Conservation (phyloP, 2,329 filamentous ascomycete genomes). For the Ceratocystis variospora region DNA sequence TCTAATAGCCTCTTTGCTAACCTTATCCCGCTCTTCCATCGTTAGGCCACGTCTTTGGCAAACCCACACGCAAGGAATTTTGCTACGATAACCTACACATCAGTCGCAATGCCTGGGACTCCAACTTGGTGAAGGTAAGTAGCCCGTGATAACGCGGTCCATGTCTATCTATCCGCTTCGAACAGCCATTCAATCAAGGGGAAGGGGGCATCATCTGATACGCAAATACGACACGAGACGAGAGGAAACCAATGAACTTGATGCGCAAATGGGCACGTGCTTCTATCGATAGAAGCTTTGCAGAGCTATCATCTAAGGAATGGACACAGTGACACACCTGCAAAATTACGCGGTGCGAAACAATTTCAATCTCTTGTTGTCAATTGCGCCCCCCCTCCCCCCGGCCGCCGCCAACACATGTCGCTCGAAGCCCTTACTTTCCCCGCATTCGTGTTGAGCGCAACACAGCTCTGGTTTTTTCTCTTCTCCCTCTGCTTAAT, state of each 20-base stretch:
- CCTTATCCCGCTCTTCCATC: slow-evolving; percentile 23
- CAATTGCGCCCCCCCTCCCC: too few relatives aligned
- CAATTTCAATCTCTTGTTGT: too few relatives aligned
- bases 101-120: slow-evolving; percentile 98
- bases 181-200: background rate
- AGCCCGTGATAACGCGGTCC: too few relatives aligned
- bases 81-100: slow-evolving; percentile 98
- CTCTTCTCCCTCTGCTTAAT: background rate
- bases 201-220: background rate
- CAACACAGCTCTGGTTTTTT: too few relatives aligned
- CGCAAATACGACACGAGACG: background rate
- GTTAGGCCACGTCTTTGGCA: slow-evolving; percentile 93
- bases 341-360: too few relatives aligned
- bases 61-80: slow-evolving; percentile 87
- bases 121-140: slow-evolving; percentile 87
- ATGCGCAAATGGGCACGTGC: background rate
- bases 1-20: background rate
- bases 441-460: background rate
- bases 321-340: too few relatives aligned
- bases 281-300: background rate
- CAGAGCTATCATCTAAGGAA: too few relatives aligned
- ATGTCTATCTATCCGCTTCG: too few relatives aligned
- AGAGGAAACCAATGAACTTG: background rate
- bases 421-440: background rate
- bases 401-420: too few relatives aligned